These are phyloP conservation scores for Trichoderma sp. DNA, from an alignment of 2,329 filamentous ascomycete species.

Conservation along the genomic window DNA sequence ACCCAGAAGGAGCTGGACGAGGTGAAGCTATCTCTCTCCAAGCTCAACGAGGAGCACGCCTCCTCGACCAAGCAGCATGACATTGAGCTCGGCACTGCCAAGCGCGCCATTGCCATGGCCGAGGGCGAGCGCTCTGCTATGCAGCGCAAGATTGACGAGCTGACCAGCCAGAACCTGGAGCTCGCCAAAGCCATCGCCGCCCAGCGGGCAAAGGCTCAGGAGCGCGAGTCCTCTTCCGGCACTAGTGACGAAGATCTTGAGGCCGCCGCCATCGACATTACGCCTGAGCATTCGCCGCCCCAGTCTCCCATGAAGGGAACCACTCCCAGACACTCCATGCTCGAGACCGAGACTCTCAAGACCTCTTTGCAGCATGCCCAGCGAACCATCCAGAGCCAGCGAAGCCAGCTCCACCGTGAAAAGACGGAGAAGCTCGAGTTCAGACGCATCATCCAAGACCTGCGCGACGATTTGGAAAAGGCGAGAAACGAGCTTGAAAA, in stretches of 20 bases:
- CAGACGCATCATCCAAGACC: slow-evolving; percentile 90
- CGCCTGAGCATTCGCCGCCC: slow-evolving; percentile 86
- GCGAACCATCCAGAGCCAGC: slow-evolving; percentile 91
- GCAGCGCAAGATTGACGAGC: slow-evolving; percentile 81
- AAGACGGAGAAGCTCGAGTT: slow-evolving; percentile 98
- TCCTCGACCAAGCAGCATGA: slow-evolving; percentile 78
- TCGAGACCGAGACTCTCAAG: slow-evolving; percentile 95
- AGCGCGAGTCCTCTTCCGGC: slow-evolving; percentile 59
- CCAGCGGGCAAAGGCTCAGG: slow-evolving; percentile 63
- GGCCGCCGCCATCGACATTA: slow-evolving; percentile 64
- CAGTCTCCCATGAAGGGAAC: slow-evolving; percentile 81
- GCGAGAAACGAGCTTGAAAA: slow-evolving; percentile 50
- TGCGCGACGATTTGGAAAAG: slow-evolving; percentile 84
- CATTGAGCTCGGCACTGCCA: slow-evolving; percentile 78
- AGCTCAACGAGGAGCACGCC: slow-evolving; percentile 76
- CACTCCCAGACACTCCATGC: slow-evolving; percentile 81
- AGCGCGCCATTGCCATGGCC: slow-evolving; percentile 72
- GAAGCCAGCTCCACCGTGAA: slow-evolving; percentile 91
- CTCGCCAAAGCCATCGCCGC: slow-evolving; percentile 79
- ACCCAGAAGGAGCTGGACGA: slow-evolving; percentile 89
- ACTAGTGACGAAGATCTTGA: slow-evolving; percentile 62
- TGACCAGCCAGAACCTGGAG: slow-evolving; percentile 86
- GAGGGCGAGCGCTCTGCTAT: slow-evolving; percentile 76
- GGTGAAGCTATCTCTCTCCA: slow-evolving; percentile 73
- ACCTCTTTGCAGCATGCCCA: slow-evolving; percentile 93